Percentiles rank a stretch among this genome's conserved stretches.
phyloP scores from a whole-genome alignment of 257 asterid species.

The Lavandula angustifolia region DNA sequence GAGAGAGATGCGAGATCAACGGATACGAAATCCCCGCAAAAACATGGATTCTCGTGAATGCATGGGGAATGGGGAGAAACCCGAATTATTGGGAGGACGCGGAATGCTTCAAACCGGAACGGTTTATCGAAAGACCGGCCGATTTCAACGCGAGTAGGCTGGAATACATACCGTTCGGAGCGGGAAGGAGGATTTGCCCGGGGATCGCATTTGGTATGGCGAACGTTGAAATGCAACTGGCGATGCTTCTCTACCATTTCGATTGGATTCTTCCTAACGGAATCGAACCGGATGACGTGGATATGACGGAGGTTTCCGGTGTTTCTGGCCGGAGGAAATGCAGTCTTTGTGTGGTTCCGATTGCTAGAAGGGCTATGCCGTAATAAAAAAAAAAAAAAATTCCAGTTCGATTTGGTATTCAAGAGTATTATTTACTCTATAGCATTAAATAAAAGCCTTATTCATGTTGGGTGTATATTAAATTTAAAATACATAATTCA shows the following conservation, averaged over 20 bases:
- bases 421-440: too few species aligned
- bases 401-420: too few species aligned
- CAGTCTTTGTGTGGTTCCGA: constrained; percentile 11
- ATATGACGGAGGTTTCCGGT: constrained; percentile 25
- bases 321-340: constrained; percentile 16
- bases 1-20: background rate
- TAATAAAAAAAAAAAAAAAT: too few species aligned
- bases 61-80: constrained; percentile 17
- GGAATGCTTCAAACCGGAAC: background rate
- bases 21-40: constrained; percentile 26
- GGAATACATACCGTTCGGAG: constrained; percentile 27
- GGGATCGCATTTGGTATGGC: constrained; percentile 27
- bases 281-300: constrained; percentile 19
- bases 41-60: constrained; percentile 23
- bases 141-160: background rate
- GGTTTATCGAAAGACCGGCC: background rate
- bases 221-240: constrained; percentile 20
- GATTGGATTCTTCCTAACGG: constrained; percentile 33
- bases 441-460: too few species aligned
- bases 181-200: constrained; percentile 35
- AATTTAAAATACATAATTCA: too few species aligned
- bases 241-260: too few species aligned
- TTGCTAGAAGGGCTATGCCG: constrained; percentile 8
- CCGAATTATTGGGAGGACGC: constrained; percentile 10
- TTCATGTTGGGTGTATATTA: too few species aligned